phyloP scores from a whole-genome alignment of 768 basidiomycete genomes.

The Jaapia argillacea region DNA sequence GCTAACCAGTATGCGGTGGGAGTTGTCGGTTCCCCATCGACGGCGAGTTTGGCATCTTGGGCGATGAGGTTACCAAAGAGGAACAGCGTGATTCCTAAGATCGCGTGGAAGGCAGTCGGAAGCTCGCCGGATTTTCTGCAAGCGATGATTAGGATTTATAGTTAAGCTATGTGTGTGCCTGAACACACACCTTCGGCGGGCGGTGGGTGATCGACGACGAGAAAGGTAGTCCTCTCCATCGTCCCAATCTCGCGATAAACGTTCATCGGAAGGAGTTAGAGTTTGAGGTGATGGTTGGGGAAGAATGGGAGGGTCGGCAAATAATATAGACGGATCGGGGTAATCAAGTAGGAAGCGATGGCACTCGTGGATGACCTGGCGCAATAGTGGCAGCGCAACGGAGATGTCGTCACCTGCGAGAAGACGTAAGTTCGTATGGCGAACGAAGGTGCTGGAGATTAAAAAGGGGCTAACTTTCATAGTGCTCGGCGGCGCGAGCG shows the following conservation, averaged over 20 bases:
- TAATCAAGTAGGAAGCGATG: conserved; percentile 47
- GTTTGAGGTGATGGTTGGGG: conserved; percentile 8
- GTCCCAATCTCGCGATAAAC: conserved; percentile 6
- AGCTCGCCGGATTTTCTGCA: conserved; percentile 26
- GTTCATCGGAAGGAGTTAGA: conserved; percentile 6
- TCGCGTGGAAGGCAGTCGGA: conserved; percentile 56
- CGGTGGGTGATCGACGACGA: too few relatives aligned
- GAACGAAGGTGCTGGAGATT: conserved; percentile 3
- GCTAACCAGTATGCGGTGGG: conserved; percentile 53
- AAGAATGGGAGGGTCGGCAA: conserved; percentile 17
- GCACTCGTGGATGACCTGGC: conserved; percentile 59
- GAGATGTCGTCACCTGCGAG: conserved; percentile 31
- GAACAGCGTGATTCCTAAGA: conserved; percentile 55
- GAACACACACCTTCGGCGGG: background rate
- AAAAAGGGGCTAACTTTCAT: conserved; percentile 38
- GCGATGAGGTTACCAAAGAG: conserved; percentile 53
- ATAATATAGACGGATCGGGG: conserved; percentile 47
- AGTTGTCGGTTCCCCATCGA: conserved; percentile 42
- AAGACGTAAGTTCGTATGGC: background rate
- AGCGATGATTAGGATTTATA: conserved; percentile 6
- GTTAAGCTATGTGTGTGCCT: background rate
- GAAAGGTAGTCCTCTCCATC: background rate
- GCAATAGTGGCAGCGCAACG: conserved; percentile 43
- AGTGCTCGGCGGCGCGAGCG: conserved; percentile 42
- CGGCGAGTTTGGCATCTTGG: conserved; percentile 36